Evolutionary conservation across 2,329 filamentous ascomycete genomes (phyloP), one percentile per base, ranked within the genome.

Genomic region (Pseudocercospora musae): DNA sequence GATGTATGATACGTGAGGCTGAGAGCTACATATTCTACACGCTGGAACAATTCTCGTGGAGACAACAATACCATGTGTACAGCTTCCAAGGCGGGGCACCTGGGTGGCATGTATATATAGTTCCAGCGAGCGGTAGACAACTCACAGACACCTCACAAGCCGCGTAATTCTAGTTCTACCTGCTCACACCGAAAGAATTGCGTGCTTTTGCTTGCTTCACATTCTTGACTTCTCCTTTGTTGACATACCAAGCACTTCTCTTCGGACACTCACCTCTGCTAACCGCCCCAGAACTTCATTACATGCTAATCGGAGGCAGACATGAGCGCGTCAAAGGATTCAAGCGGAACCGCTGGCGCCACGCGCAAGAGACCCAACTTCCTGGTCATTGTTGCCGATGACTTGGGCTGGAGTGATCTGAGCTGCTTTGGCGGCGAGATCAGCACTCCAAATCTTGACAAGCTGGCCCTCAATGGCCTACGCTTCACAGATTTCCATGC

Each of bases 401-500:
- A 71, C 48, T 49, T 70, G 57, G 70, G 70, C 58, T 72, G 55
- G 52, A 82, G 82, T 50, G 85, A 87, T 67, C 78, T 85, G 20
- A 81, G 81, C 53, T 82, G 81, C 69, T 87, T 85, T 67, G 85
- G 85, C 48, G 80, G 82, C 64, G 84, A 87, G 73, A 87, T 87
- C 68, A 79, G 80, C 37, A 87, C 85, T 0, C 85, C 85, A 0
- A 82, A 85, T 68, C 77, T 87, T 40, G 82, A 87, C 73, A 81
- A 80, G 63, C 71, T 78, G n/a, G 73, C 76, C 23, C 65, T 68
- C 61, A 75, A 76, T 72, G 75, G 85, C 29, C 73, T 88, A 20
- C 82, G 85, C 4, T 86, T 88, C 69, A 88, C 85, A 0, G 84
- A 87, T 68, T 88, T 87, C 72, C 86, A 89, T 69, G 83, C 85